These are phyloP conservation scores for Stemphylium lycopersici DNA, from an alignment of 2,329 filamentous ascomycete genomes.

Conservation along the genomic window DNA sequence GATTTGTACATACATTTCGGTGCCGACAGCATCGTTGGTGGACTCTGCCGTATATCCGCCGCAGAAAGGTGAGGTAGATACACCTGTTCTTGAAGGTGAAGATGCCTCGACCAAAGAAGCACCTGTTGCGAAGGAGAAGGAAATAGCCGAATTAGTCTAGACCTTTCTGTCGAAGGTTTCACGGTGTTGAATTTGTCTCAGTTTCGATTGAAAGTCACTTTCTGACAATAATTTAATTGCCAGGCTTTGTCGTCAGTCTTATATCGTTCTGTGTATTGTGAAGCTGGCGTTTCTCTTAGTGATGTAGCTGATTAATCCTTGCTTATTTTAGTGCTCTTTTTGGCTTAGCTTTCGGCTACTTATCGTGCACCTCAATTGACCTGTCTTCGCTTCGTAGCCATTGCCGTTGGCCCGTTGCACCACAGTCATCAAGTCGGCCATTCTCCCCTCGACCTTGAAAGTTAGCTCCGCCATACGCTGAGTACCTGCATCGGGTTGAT, in stretches of 20 bases:
- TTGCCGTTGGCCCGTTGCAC: background rate
- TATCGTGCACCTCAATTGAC: slow-evolving; percentile 20
- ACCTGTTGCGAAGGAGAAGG: slow-evolving; percentile 35
- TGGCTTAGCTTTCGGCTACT: slow-evolving; percentile 16
- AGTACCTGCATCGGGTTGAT: background rate
- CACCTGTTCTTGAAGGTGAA: slow-evolving; percentile 29
- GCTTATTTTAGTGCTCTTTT: slow-evolving; percentile 19
- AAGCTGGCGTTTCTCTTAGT: slow-evolving; percentile 19
- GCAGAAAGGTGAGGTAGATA: slow-evolving; percentile 37
- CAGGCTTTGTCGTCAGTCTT: no score
- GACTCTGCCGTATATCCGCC: slow-evolving; percentile 49
- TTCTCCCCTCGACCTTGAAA: background rate
- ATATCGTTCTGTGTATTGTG: background rate
- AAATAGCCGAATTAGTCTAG: slow-evolving; percentile 25
- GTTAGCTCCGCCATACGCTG: background rate
- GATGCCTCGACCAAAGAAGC: slow-evolving; percentile 27
- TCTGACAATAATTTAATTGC: no score
- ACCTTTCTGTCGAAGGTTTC: background rate
- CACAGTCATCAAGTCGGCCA: background rate
- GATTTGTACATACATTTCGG: slow-evolving; percentile 50
- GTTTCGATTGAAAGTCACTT: background rate
- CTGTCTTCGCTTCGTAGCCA: background rate
- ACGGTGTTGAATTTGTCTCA: background rate
- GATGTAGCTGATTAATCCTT: slow-evolving; percentile 31
- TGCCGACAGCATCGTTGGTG: slow-evolving; percentile 40